phyloP scores from a whole-genome alignment of 768 basidiomycete species.

The Hypsizygus marmoreus region DNA sequence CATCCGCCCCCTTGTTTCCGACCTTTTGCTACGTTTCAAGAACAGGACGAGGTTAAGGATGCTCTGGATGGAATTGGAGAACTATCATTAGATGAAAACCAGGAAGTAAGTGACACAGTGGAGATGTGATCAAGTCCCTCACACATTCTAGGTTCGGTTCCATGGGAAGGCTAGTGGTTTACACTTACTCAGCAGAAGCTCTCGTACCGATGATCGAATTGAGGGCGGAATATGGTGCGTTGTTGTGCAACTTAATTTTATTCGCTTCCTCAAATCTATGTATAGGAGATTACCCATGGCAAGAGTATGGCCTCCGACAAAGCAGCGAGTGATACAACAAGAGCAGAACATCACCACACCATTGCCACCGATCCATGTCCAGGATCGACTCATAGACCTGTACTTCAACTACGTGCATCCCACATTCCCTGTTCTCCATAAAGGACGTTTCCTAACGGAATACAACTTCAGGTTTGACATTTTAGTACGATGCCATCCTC shows the following conservation, averaged over 20 bases:
- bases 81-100: slow-evolving; percentile 74
- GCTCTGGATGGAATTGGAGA: slow-evolving; percentile 64
- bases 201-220: slow-evolving; percentile 66
- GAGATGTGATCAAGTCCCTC: not conserved
- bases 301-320: slow-evolving; percentile 69
- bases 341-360: slow-evolving; percentile 47
- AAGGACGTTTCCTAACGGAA: slow-evolving; percentile 64
- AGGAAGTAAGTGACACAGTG: slow-evolving; percentile 49
- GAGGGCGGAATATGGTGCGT: slow-evolving; percentile 68
- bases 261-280: slow-evolving; percentile 17
- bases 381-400: slow-evolving; percentile 68
- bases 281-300: slow-evolving; percentile 73
- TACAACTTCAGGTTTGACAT: slow-evolving; percentile 52
- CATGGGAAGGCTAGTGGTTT: slow-evolving; percentile 80
- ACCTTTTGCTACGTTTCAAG: slow-evolving; percentile 12
- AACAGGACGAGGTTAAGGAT: slow-evolving; percentile 43
- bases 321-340: slow-evolving; percentile 39
- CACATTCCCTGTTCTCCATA: slow-evolving; percentile 79
- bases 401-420: slow-evolving; percentile 89
- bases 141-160: slow-evolving; percentile 67
- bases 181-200: slow-evolving; percentile 67
- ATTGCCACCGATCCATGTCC: slow-evolving; percentile 63
- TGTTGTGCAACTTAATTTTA: slow-evolving; percentile 16
- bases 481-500: not conserved
- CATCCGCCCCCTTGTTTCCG: not conserved